phyloP scores from a whole-genome alignment of 441 rosid species.

The Sinapis alba region DNA sequence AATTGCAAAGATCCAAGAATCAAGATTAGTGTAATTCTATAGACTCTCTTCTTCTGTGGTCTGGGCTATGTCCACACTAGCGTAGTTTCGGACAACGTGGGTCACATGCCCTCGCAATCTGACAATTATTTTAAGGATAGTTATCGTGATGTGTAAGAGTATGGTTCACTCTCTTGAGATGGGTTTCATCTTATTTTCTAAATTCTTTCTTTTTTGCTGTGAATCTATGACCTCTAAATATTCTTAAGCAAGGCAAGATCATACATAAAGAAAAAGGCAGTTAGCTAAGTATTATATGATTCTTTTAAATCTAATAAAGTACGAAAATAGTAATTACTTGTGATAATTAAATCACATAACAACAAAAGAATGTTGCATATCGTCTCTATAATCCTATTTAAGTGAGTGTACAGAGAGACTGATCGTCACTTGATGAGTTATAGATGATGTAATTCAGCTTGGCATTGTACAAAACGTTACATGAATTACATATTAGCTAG shows the following conservation, averaged over 20 bases:
- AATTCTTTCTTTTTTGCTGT: neutral
- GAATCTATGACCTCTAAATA: neutral
- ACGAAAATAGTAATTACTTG: no score
- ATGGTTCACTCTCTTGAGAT: slow-evolving; percentile 8
- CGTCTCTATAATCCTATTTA: neutral
- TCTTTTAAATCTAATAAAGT: no score
- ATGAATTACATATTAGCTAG: neutral
- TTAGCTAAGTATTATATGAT: neutral
- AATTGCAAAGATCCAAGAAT: slow-evolving; percentile 36
- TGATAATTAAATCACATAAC: neutral
- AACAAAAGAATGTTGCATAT: neutral
- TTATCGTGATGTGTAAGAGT: slow-evolving; percentile 16
- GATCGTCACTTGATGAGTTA: slow-evolving; percentile 2
- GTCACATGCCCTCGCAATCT: slow-evolving; percentile 42
- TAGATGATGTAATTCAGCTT: slow-evolving; percentile 21
- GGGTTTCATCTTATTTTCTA: neutral
- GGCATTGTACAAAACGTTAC: slow-evolving; percentile 7
- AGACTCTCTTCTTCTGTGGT: slow-evolving; percentile 26
- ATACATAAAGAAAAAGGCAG: neutral
- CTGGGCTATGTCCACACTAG: slow-evolving; percentile 36
- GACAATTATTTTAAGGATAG: slow-evolving; percentile 26
- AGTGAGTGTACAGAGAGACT: neutral
- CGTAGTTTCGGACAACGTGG: slow-evolving; percentile 43
- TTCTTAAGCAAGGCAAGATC: neutral
- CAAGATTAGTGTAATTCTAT: slow-evolving; percentile 29